Base-by-base conservation (phyloP, 192 early-diverging fungal genomes). In the Linnemannia exigua region DNA sequence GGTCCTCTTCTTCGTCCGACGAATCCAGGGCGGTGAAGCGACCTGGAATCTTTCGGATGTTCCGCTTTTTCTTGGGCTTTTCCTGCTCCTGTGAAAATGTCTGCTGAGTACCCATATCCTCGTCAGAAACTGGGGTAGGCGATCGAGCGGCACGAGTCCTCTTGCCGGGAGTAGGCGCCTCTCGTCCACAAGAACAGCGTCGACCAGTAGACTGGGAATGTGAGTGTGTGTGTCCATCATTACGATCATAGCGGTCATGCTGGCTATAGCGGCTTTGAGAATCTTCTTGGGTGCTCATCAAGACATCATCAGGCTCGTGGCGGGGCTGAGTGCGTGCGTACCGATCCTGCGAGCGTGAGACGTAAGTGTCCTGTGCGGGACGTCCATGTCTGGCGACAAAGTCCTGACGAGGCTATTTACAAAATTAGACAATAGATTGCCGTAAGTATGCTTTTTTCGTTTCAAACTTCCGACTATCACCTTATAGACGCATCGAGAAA, bases 11-110 rank as follows among this genome's bases (percentile, higher is more conserved):
- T 28, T 86, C 84, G 5, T 79, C 77, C 19, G 79, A 78, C 12
- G 84, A 71, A 48, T 86, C 84, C 35, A 86, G 41, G 19, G 84
- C 84, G 12, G 84, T 80, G 44, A 86, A 86, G 11, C 84, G 67
- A 28, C 84, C 84, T 28, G 84, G 78, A 38, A 86, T 80, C 4
- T 69, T 66, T 15, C 74, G 69, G 4, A 63, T 63, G 28, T 63
- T 63, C 58, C 58, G 25, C 58, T 58, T 63, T 38, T 58, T 75
- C 52, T 75, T 63, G 22, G 74, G 74, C 54, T 63, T 75, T 11
- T 63, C 58, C 58, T 63, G 58, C 28, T 63, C 58, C 58, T 63
- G 58, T 25, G 28, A 31, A 3, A 20, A 25, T 0, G 12, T 16
- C 4, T 16, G 58, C 25, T 25, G 52, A 54, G 58, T 15, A 31